Conservation (phyloP, 169 alveolate genomes). For the Plasmodium vinckei region DNA sequence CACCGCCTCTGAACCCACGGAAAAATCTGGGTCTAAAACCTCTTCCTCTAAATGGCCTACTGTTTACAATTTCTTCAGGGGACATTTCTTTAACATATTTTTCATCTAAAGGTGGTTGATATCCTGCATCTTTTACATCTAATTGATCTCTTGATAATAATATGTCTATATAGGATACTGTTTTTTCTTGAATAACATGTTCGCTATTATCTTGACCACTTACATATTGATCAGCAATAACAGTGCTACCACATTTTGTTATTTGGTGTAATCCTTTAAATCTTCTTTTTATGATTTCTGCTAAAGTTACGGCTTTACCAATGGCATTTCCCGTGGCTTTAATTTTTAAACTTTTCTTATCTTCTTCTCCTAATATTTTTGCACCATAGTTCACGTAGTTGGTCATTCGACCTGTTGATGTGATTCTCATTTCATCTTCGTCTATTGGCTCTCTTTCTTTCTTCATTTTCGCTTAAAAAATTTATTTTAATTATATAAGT, state of each 20-base stretch:
- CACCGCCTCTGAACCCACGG: slow-evolving; percentile 77
- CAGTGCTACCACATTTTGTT: slow-evolving; percentile 83
- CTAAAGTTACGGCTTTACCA: slow-evolving; percentile 88
- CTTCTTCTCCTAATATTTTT: slow-evolving; percentile 83
- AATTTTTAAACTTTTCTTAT: slow-evolving; percentile 81
- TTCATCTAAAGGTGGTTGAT: slow-evolving; percentile 87
- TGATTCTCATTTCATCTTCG: slow-evolving; percentile 89
- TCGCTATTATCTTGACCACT: slow-evolving; percentile 89
- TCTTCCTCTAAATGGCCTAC: slow-evolving; percentile 69
- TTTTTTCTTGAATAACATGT: slow-evolving; percentile 81
- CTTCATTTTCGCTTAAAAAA: slow-evolving; percentile 64
- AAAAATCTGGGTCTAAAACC: slow-evolving; percentile 74
- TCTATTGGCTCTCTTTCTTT: slow-evolving; percentile 84
- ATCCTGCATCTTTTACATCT: slow-evolving; percentile 82
- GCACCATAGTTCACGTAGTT: slow-evolving; percentile 89
- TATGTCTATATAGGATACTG: slow-evolving; percentile 85
- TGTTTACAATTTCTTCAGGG: slow-evolving; percentile 77
- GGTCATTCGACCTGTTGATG: slow-evolving; percentile 87
- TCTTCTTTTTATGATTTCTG: slow-evolving; percentile 89
- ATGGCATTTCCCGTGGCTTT: slow-evolving; percentile 93
- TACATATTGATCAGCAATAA: slow-evolving; percentile 84
- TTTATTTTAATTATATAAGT: background rate
- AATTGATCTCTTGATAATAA: slow-evolving; percentile 81
- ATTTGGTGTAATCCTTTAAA: slow-evolving; percentile 90
- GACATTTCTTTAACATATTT: slow-evolving; percentile 82